These are phyloP conservation scores for Bipolaris cookei DNA, from an alignment of 2,329 filamentous ascomycete genomes.

Conservation along the genomic window DNA sequence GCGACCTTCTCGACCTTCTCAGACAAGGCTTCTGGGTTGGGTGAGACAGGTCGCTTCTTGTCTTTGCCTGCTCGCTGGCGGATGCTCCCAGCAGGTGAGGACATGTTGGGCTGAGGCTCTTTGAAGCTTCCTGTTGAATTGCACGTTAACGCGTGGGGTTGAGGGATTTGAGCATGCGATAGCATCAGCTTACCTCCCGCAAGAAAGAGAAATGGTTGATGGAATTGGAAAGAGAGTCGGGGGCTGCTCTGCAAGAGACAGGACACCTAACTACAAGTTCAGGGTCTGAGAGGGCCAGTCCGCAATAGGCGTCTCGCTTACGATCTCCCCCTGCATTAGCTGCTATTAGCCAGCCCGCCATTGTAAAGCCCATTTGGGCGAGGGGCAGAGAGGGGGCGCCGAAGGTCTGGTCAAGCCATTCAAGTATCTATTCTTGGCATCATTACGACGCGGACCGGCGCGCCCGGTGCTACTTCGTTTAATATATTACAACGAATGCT, in stretches of 20 bases:
- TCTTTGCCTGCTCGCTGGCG: conserved; percentile 49
- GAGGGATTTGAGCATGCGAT: conserved; percentile 5
- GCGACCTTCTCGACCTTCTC: conserved; percentile 42
- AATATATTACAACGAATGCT: neutral
- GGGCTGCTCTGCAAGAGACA: conserved; percentile 26
- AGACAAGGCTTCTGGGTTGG: conserved; percentile 40
- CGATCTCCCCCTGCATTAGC: conserved; percentile 12
- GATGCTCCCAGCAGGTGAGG: conserved; percentile 46
- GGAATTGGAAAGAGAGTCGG: conserved; percentile 26
- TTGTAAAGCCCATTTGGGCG: conserved; percentile 3
- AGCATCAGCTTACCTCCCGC: conserved; percentile 30
- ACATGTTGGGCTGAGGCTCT: conserved; percentile 42
- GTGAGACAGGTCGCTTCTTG: conserved; percentile 48
- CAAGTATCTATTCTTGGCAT: conserved; percentile 11
- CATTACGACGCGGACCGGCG: neutral
- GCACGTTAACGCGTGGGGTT: conserved; percentile 21
- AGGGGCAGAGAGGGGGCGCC: conserved; percentile 4
- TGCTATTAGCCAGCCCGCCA: conserved; percentile 18
- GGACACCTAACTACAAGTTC: conserved; percentile 33
- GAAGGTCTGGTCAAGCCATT: conserved; percentile 1
- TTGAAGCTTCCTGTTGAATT: conserved; percentile 34
- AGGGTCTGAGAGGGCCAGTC: conserved; percentile 19
- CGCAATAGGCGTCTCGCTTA: conserved; percentile 19
- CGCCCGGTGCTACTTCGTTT: conserved; percentile 2
- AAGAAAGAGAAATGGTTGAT: conserved; percentile 24